These are phyloP conservation scores for Rhododendron ferrugineum DNA, from an alignment of 148 eudicot genomes.

Conservation along the genomic window DNA sequence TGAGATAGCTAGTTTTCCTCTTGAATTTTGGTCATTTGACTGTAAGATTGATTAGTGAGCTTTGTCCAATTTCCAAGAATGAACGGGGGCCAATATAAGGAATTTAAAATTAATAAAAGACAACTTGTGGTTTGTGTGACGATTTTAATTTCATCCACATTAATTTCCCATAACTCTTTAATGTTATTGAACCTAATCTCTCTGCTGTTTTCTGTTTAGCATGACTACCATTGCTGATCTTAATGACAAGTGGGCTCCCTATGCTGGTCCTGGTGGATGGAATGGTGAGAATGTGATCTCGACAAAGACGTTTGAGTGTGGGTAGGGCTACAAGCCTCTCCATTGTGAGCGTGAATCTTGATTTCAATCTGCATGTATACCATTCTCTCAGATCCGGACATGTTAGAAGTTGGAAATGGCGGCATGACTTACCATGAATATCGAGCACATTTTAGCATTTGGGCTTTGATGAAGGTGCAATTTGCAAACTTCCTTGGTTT, in stretches of 20 bases:
- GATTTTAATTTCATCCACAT: not conserved
- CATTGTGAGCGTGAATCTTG: not conserved
- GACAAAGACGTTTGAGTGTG: not conserved
- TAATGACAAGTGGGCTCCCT: slow-evolving; percentile 92
- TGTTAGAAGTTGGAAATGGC: slow-evolving; percentile 99
- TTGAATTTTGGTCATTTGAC: not conserved
- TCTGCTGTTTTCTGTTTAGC: slow-evolving; percentile 29
- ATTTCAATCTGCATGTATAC: slow-evolving; percentile 1
- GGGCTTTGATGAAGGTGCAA: slow-evolving; percentile 93
- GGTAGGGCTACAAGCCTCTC: not conserved
- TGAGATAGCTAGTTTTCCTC: not conserved
- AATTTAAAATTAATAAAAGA: not conserved
- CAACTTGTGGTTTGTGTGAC: not conserved
- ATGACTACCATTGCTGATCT: slow-evolving; percentile 87
- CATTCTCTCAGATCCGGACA: slow-evolving; percentile 75
- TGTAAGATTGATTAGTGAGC: not conserved
- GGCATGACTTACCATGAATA: slow-evolving; percentile 88
- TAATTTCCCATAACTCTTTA: not conserved
- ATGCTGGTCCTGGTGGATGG: slow-evolving; percentile 99
- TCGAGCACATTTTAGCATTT: slow-evolving; percentile 89
- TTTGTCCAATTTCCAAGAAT: not conserved
- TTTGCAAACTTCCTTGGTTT: not conserved
- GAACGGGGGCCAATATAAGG: not conserved
- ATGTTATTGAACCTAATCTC: not conserved
- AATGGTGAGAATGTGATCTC: slow-evolving; percentile 56